phyloP scores from a whole-genome alignment of 1,139 yeast species.

The Wickerhamomyces sp. region DNA sequence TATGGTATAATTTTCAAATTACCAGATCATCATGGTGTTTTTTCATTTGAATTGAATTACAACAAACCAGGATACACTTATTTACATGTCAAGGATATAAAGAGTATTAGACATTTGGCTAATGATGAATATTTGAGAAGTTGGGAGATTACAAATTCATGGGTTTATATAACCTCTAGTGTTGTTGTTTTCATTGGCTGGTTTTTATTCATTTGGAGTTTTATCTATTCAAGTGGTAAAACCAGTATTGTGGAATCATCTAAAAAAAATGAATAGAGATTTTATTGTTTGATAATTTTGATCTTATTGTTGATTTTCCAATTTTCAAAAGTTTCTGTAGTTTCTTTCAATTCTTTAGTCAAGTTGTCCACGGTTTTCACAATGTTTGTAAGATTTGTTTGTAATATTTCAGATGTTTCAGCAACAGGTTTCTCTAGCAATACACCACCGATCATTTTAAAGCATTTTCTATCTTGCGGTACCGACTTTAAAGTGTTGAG shows the following conservation, averaged over 20 bases:
- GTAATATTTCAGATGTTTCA: slow-evolving; percentile 67
- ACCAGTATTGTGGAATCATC: slow-evolving; percentile 5
- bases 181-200: slow-evolving; percentile 68
- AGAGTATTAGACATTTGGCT: slow-evolving; percentile 90
- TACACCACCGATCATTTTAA: slow-evolving; percentile 93
- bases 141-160: slow-evolving; percentile 89
- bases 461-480: slow-evolving; percentile 66
- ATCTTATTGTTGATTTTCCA: slow-evolving; percentile 68
- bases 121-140: slow-evolving; percentile 93
- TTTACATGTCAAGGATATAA: slow-evolving; percentile 61
- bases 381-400: slow-evolving; percentile 48
- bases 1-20: slow-evolving; percentile 59
- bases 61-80: slow-evolving; percentile 73
- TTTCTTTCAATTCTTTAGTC: slow-evolving; percentile 41
- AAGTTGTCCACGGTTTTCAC: slow-evolving; percentile 40
- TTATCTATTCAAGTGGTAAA: slow-evolving; percentile 29
- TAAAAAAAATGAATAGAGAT: slow-evolving; percentile 2
- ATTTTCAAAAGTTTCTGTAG: slow-evolving; percentile 53
- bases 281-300: slow-evolving; percentile 47
- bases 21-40: slow-evolving; percentile 97
- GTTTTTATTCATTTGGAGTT: slow-evolving; percentile 68
- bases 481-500: slow-evolving; percentile 50
- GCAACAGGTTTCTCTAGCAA: slow-evolving; percentile 77
- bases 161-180: slow-evolving; percentile 82
- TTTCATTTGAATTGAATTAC: slow-evolving; percentile 79